A percentile compares a stretch with the other conserved stretches of the same genome.
These are phyloP conservation scores for Nannochloropsis gaditana DNA, from an alignment of 108 stramenopile species.

Conservation along the genomic window DNA sequence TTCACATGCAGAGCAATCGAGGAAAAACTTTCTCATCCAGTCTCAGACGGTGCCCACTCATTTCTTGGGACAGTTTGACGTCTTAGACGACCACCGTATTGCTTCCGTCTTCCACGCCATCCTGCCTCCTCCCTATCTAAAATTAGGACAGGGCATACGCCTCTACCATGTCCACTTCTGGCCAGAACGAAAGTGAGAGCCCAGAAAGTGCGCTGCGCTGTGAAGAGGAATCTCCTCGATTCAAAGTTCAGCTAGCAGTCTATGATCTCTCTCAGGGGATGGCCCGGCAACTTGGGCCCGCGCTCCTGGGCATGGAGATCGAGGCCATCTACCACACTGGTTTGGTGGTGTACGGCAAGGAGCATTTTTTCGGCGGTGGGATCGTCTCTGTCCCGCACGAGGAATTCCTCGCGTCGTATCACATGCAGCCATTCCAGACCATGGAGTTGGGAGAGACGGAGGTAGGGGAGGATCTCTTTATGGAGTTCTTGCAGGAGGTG, in stretches of 20 bases:
- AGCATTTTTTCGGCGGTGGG: constrained; percentile 58
- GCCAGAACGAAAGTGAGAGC: no score
- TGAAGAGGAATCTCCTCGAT: background rate
- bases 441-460: constrained; percentile 50
- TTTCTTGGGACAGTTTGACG: no score
- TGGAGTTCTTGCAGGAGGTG: constrained; percentile 46
- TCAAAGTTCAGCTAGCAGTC: constrained; percentile 51
- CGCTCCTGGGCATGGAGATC: constrained; percentile 55
- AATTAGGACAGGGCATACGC: no score
- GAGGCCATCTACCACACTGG: constrained; percentile 31
- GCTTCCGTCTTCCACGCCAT: no score
- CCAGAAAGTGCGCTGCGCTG: no score
- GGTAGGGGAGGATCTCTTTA: constrained; percentile 39
- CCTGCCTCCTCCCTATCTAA: no score
- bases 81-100: no score
- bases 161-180: no score
- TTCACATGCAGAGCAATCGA: no score
- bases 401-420: constrained; percentile 35
- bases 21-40: no score
- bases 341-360: constrained; percentile 46
- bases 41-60: no score
- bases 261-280: constrained; percentile 55
- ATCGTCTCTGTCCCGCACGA: constrained; percentile 47
- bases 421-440: constrained; percentile 38
- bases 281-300: constrained; percentile 40